A percentile compares a stretch with the other conserved stretches of the same genome.
These are phyloP conservation scores for Blastomyces silverae DNA, from an alignment of 2,329 filamentous ascomycete genomes.

Conservation along the genomic window DNA sequence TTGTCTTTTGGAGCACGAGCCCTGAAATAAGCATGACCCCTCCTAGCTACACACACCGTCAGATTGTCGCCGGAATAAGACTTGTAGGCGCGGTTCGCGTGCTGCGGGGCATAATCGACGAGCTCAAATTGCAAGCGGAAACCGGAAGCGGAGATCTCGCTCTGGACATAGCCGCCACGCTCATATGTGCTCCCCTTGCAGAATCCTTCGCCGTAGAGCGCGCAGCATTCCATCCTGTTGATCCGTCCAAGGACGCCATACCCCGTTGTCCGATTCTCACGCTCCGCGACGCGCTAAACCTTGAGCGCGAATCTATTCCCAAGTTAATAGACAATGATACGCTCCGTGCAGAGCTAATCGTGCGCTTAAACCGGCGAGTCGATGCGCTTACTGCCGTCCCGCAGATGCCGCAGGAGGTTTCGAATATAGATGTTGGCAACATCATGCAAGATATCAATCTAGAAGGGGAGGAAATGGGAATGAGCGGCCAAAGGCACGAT, in stretches of 20 bases:
- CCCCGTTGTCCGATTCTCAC: slow-evolving; percentile 35
- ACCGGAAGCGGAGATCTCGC: slow-evolving; percentile 38
- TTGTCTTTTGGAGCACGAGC: slow-evolving; percentile 49
- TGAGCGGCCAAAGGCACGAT: slow-evolving; percentile 12
- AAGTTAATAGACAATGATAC: slow-evolving; percentile 41
- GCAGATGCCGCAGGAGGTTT: slow-evolving; percentile 27
- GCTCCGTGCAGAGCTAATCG: slow-evolving; percentile 39
- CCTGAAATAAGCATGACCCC: slow-evolving; percentile 48
- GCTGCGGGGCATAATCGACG: slow-evolving; percentile 36
- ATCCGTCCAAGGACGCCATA: slow-evolving; percentile 29
- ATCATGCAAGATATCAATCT: slow-evolving; percentile 41
- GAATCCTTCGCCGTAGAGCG: slow-evolving; percentile 39
- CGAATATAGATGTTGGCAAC: slow-evolving; percentile 39
- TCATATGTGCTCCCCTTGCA: slow-evolving; percentile 38
- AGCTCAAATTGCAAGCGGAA: slow-evolving; percentile 40
- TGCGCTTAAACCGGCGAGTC: slow-evolving; percentile 43
- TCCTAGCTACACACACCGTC: slow-evolving; percentile 51
- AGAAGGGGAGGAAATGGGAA: slow-evolving; percentile 30
- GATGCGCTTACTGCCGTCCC: slow-evolving; percentile 36
- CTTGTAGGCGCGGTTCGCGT: slow-evolving; percentile 39
- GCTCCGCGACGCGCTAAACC: slow-evolving; percentile 37
- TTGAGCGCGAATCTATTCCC: slow-evolving; percentile 36
- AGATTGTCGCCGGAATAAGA: slow-evolving; percentile 41
- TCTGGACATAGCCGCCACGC: slow-evolving; percentile 40
- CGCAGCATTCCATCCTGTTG: slow-evolving; percentile 31